These are phyloP conservation scores for Aquilaria agallochum DNA, from an alignment of 441 rosid genomes.

Conservation along the genomic window DNA sequence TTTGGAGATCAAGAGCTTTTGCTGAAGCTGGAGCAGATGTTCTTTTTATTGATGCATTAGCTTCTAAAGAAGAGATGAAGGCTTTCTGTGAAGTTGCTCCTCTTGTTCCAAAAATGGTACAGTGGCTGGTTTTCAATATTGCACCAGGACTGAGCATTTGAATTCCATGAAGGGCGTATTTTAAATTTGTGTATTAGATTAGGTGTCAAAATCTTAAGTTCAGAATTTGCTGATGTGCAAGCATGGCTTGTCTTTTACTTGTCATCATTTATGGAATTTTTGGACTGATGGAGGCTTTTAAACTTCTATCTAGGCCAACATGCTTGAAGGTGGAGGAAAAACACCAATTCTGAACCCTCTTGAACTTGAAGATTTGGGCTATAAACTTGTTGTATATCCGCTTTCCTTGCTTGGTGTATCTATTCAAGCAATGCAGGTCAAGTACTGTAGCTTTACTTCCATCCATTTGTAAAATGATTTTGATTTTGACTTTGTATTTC, in stretches of 20 bases:
- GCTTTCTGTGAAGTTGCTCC: constrained; percentile 78
- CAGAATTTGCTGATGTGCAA: too few relatives aligned
- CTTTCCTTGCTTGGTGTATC: constrained; percentile 87
- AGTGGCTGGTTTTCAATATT: constrained; percentile 8
- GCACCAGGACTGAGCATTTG: constrained; percentile 10
- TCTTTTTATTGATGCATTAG: constrained; percentile 73
- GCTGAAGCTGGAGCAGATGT: constrained; percentile 96
- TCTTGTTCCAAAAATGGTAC: constrained; percentile 78
- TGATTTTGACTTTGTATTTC: neutral
- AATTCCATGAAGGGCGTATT: constrained; percentile 1
- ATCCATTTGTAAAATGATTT: neutral
- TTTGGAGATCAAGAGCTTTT: constrained; percentile 85
- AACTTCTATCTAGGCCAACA: constrained; percentile 54
- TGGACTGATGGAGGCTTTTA: constrained; percentile 18
- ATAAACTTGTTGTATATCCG: constrained; percentile 79
- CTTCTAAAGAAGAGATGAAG: constrained; percentile 90
- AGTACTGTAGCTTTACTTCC: neutral
- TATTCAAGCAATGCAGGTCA: constrained; percentile 90
- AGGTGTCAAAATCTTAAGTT: neutral
- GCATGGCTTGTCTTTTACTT: neutral
- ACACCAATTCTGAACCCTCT: constrained; percentile 66
- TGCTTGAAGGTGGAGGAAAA: constrained; percentile 97
- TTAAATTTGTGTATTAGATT: neutral
- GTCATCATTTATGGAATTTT: neutral
- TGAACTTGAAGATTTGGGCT: constrained; percentile 84